Evolutionary conservation across 2,329 filamentous ascomycete genomes (phyloP).

Genomic region (Trichoderma gracile): DNA sequence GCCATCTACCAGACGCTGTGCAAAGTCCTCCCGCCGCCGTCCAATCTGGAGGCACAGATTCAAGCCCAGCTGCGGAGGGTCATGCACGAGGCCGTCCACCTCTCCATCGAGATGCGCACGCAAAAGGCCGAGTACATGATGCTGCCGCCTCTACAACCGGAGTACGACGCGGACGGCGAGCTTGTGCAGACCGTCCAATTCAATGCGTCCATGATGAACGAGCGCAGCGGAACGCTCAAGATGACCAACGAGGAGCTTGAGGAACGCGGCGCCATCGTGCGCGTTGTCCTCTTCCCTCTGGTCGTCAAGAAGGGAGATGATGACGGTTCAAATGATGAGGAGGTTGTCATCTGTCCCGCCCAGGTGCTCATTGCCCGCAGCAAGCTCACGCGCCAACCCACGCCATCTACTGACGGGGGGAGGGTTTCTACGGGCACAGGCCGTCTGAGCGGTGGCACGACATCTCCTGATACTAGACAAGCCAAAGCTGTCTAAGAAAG

Average conservation of each 20-base stretch:
- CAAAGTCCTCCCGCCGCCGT: slow-evolving; percentile 82
- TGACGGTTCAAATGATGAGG: slow-evolving; percentile 80
- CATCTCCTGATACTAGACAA: slow-evolving; percentile 30
- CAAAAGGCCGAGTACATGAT: slow-evolving; percentile 98
- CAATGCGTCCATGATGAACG: slow-evolving; percentile 93
- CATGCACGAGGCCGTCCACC: slow-evolving; percentile 81
- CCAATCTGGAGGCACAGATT: slow-evolving; percentile 76
- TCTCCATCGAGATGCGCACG: slow-evolving; percentile 95
- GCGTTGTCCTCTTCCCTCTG: slow-evolving; percentile 91
- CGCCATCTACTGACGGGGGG: slow-evolving; percentile 55
- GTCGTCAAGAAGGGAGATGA: slow-evolving; percentile 97
- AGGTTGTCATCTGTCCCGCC: slow-evolving; percentile 92
- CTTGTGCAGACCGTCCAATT: slow-evolving; percentile 84
- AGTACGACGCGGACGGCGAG: slow-evolving; percentile 92
- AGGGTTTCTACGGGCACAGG: slow-evolving; percentile 47
- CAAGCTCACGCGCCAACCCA: slow-evolving; percentile 42
- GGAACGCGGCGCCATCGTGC: slow-evolving; percentile 72
- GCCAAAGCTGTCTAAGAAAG: background rate
- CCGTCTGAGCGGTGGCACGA: slow-evolving; percentile 39
- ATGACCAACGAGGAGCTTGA: slow-evolving; percentile 77
- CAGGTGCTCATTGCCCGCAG: slow-evolving; percentile 78
- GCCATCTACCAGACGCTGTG: slow-evolving; percentile 79
- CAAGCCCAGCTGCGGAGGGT: slow-evolving; percentile 83
- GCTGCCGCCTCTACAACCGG: slow-evolving; percentile 90
- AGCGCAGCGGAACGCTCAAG: slow-evolving; percentile 67